Evolutionary conservation across 2,329 filamentous ascomycete species (phyloP), one percentile per base, ranked within the genome.

Genomic region (Calonectria crousiana): DNA sequence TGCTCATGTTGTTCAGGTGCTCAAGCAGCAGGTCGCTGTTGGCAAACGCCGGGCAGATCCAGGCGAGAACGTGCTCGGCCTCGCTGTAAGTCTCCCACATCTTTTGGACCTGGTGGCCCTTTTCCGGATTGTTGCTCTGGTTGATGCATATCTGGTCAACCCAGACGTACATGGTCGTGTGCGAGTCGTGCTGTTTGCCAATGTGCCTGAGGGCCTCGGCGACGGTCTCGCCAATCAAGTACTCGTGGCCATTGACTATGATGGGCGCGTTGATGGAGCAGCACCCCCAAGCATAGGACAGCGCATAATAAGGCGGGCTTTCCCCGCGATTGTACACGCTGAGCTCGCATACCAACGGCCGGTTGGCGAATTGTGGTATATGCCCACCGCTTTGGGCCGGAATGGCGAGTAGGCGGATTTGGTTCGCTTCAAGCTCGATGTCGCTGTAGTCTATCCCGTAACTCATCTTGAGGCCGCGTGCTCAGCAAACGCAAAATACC

Each of bases 81-180:
- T 52, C 51, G 28, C 38, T 69, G 47, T 76, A 75, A 1, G 56
- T 76, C 26, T 36, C 16, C 28, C 71, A 73, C 73, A 76, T 76
- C 23, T 69, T 58, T n/a, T 73, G 67, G 20, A 76, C 75, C 38
- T 76, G 75, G 26, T 41, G 47, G 10, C 53, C 71, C 44, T 76
- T 76, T 36, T 76, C 75, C 2, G 20, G 32, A 14, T 71, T 64
- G 16, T 76, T 52, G 9, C 30, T 13, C 26, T 76, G 75, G 44
- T 76, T 75, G 60, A 76, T 76, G 38, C 75, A 76, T 1, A 76
- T 47, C 18, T 76, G 75, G 23, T 76, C 75, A 3, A 76, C 36
- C 75, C 75, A 76, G 13, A 71, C 14, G 32, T 69, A 62, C 53
- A 56, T 38, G 2, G 41, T 56, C 16, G 23, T 20, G 30, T 30